Evolutionary conservation across 441 rosid species (phyloP).

Genomic region (Aquilaria agallochum): DNA sequence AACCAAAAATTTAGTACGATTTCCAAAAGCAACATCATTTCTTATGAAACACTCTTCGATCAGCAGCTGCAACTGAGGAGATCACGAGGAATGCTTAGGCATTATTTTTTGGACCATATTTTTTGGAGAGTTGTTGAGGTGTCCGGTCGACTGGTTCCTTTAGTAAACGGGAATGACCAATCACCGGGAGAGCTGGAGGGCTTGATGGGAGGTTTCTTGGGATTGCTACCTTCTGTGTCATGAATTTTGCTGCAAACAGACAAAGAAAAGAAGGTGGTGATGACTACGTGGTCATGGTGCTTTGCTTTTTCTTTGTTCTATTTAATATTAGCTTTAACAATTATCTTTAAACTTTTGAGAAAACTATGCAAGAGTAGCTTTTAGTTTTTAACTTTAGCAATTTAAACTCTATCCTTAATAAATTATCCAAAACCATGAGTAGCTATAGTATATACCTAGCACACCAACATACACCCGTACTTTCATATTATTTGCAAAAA

Average conservation of each 20-base stretch:
- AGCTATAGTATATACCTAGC: too few relatives aligned
- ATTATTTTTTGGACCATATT: conserved; percentile 14
- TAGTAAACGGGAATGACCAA: conserved; percentile 21
- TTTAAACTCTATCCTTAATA: too few relatives aligned
- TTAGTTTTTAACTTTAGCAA: too few relatives aligned
- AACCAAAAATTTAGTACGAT: conserved; percentile 9
- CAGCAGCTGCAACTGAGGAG: conserved; percentile 13
- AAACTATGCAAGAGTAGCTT: too few relatives aligned
- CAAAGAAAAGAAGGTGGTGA: neutral
- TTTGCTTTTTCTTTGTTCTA: neutral
- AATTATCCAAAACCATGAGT: too few relatives aligned
- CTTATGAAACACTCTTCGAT: conserved; percentile 14
- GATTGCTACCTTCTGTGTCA: neutral
- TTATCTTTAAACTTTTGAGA: too few relatives aligned
- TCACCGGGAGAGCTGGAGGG: conserved; percentile 16
- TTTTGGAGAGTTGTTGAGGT: conserved; percentile 9
- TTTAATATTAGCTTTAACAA: too few relatives aligned
- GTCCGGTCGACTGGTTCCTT: conserved; percentile 14
- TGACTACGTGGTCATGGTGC: neutral
- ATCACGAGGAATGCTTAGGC: conserved; percentile 7
- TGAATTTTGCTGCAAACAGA: conserved; percentile 2
- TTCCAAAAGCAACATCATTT: conserved; percentile 15
- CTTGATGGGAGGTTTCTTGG: conserved; percentile 6
- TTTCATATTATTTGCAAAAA: too few relatives aligned
- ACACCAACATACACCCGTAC: too few relatives aligned